Base-by-base conservation (phyloP, 306 rosid species). In the Trifolium subterraneum region DNA sequence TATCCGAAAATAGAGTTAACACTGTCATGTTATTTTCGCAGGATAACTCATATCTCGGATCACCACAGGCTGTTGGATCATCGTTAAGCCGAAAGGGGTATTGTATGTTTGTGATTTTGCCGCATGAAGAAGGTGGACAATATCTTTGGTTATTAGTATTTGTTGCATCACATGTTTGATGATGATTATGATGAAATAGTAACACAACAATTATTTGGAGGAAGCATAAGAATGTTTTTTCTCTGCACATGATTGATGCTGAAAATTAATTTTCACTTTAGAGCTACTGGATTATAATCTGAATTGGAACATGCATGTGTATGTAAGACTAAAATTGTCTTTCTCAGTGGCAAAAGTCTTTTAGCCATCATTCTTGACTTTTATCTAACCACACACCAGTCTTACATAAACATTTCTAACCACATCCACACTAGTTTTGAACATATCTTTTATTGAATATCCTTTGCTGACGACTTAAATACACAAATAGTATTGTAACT, bases 81-180 rank as follows among this genome's bases (percentile, higher is more conserved):
- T 6, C 7, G 2, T 2, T 52, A 0, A 77, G 36, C 4, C 74
- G 70, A 8, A 81, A 84, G 0, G 85, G 88, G 20, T 27, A 5
- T 8, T 54, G 65, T 65, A 84, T 84, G 74, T 74, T 70, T 2
- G 7, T 10, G 48, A 71, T 16, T 39, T 60, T 59, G 15, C 85
- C 78, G 8, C 82, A 80, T 0, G 77, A 67, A 61, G 81, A 84
- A 65, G 56, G 58, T 9, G 52, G 13, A 42, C 47, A 42, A 11
- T 35, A 6, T 35, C 29, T 52, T 8, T 52, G 5, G 29, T 52
- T 52, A 18, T 52, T 50, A 2, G 10, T 16, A 45, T 4, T 45
- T 13, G n/a, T 1, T 50, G 56, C 60, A 52, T 52, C 44, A 29
- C 73, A 68, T 47, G 60, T 15, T 25, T 25, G 29, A 36, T 42